These are phyloP conservation scores for Hymenoscyphus scutula DNA, from an alignment of 2,329 filamentous ascomycete genomes.

Conservation along the genomic window DNA sequence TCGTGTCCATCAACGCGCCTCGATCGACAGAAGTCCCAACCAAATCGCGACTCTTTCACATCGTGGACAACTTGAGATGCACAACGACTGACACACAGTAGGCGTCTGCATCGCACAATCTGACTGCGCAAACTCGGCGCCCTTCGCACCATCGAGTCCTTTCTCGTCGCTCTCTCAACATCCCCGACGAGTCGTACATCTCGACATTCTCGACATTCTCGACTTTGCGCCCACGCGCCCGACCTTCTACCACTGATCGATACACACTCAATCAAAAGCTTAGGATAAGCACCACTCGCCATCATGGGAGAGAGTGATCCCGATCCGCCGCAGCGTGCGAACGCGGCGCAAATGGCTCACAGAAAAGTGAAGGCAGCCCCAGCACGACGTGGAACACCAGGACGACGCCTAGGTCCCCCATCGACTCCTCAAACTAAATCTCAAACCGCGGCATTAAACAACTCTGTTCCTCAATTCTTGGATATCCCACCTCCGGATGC, in stretches of 20 bases:
- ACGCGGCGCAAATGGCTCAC: conserved; percentile 35
- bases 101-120: conserved; percentile 2
- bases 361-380: conserved; percentile 32
- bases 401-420: conserved; percentile 5
- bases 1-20: conserved; percentile 15
- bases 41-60: conserved; percentile 2
- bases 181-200: conserved; percentile 1
- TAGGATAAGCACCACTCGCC: not conserved
- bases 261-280: not conserved
- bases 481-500: not conserved
- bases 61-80: conserved; percentile 13
- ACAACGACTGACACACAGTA: conserved; percentile 7
- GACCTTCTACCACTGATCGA: not conserved
- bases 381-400: conserved; percentile 15
- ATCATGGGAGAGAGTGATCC: conserved; percentile 24
- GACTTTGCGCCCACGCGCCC: not conserved
- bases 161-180: not conserved
- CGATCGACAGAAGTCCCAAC: conserved; percentile 7
- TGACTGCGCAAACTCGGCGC: conserved; percentile 8
- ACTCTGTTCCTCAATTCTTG: not conserved
- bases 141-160: conserved; percentile 10
- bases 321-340: conserved; percentile 28
- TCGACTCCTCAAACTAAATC: no score
- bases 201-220: conserved; percentile 5
- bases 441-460: not conserved